A percentile compares a stretch with the other conserved stretches of the same genome.
These are phyloP conservation scores for Kazachstania sp. DNA, from an alignment of 1,139 yeast genomes.

Conservation along the genomic window DNA sequence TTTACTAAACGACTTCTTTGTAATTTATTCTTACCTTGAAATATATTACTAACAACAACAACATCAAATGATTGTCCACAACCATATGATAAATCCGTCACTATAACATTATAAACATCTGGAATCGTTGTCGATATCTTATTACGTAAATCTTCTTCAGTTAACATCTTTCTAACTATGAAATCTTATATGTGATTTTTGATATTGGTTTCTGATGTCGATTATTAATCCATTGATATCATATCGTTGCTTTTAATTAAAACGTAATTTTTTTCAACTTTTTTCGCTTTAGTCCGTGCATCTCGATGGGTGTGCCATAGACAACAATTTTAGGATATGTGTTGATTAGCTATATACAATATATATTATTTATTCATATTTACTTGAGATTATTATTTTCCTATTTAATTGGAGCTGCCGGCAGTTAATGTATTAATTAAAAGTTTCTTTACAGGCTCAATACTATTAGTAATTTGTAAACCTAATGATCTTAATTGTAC, in stretches of 20 bases:
- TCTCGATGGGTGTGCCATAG: background rate
- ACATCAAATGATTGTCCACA: slow-evolving; percentile 84
- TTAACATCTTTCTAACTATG: too few relatives aligned
- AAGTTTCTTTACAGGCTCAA: slow-evolving; percentile 53
- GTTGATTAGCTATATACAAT: too few relatives aligned
- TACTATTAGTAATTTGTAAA: slow-evolving; percentile 53
- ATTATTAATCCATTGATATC: background rate
- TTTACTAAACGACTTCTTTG: slow-evolving; percentile 85
- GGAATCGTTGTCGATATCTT: slow-evolving; percentile 22
- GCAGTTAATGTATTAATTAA: slow-evolving; percentile 37
- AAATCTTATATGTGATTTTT: too few relatives aligned
- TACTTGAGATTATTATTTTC: too few relatives aligned
- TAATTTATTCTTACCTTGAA: slow-evolving; percentile 74
- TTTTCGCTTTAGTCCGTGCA: background rate
- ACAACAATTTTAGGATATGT: too few relatives aligned
- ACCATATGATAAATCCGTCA: slow-evolving; percentile 54
- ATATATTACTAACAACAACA: slow-evolving; percentile 69
- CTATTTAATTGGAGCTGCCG: slow-evolving; percentile 1
- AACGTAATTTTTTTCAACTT: background rate
- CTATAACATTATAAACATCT: slow-evolving; percentile 27
- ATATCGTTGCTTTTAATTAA: background rate
- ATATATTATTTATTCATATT: too few relatives aligned
- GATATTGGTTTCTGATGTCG: too few relatives aligned
- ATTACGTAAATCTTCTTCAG: slow-evolving; percentile 20
- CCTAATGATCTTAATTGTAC: slow-evolving; percentile 74